Percentiles rank a stretch among this genome's conserved stretches.
Evolutionary conservation across 2,329 filamentous ascomycete genomes (phyloP).

Genomic region (Epichloe amarillans): DNA sequence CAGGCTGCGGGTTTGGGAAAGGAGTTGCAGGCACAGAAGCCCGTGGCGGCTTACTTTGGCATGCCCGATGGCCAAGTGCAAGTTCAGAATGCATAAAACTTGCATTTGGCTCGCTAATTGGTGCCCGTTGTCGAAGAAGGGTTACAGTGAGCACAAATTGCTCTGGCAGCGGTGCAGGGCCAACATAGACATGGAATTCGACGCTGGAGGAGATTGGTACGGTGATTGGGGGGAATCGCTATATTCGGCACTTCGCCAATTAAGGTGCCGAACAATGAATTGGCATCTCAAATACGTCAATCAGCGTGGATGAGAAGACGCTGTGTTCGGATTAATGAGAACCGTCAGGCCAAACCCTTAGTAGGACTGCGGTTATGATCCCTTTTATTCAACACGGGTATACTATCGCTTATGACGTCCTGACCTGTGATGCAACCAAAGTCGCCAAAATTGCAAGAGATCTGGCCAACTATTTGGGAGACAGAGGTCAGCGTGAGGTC

Average conservation of each 20-base stretch:
- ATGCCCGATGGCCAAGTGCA: slow-evolving; percentile 60
- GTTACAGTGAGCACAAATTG: background rate
- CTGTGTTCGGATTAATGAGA: background rate
- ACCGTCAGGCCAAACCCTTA: too few species aligned
- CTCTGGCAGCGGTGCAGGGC: background rate
- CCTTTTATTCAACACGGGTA: too few species aligned
- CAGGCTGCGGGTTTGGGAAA: slow-evolving; percentile 42
- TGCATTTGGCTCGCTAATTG: too few species aligned
- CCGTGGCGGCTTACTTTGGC: slow-evolving; percentile 89
- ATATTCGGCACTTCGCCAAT: background rate
- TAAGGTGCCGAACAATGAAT: background rate
- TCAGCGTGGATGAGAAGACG: slow-evolving; percentile 9
- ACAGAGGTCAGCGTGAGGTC: background rate
- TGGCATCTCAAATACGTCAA: slow-evolving; percentile 9
- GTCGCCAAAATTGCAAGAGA: background rate
- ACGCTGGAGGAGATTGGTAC: background rate
- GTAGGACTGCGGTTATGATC: too few species aligned
- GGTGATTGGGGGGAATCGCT: background rate
- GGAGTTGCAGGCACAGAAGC: slow-evolving; percentile 67
- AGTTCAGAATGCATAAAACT: slow-evolving; percentile 12
- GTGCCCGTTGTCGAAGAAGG: background rate
- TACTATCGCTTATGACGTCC: too few species aligned
- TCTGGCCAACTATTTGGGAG: background rate
- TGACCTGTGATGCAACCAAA: too few species aligned
- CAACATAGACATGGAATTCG: background rate